Evolutionary conservation across 371 early-diverging fungal species (phyloP).

Genomic region (Mucor ambiguus): DNA sequence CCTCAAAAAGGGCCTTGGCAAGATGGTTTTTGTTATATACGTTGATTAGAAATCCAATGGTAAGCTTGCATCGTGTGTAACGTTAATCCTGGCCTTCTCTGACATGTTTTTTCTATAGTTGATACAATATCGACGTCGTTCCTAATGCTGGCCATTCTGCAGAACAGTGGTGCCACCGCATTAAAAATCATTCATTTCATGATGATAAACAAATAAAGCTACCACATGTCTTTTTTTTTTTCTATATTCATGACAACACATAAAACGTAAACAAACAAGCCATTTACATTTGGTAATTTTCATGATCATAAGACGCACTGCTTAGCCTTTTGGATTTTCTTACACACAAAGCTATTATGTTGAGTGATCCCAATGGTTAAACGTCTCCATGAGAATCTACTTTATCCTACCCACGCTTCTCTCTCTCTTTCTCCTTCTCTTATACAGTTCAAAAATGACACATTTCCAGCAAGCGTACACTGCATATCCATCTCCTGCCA

Average conservation of each 20-base stretch:
- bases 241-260: not conserved
- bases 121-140: not conserved
- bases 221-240: not conserved
- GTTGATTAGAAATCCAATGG: slow-evolving; percentile 44
- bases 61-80: slow-evolving; percentile 14
- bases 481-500: not conserved
- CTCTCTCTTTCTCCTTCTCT: not conserved
- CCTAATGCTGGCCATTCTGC: not conserved
- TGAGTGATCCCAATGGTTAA: not conserved
- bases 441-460: not conserved
- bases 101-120: not conserved
- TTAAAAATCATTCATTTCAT: not conserved
- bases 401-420: not conserved
- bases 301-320: slow-evolving; percentile 1
- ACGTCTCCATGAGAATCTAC: not conserved
- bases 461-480: not conserved
- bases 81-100: no score
- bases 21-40: slow-evolving; percentile 52
- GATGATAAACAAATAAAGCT: not conserved
- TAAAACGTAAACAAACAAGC: not conserved
- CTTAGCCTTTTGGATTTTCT: not conserved
- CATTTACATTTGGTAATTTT: not conserved
- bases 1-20: slow-evolving; percentile 28
- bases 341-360: not conserved
- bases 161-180: not conserved